Evolutionary conservation across 2,329 filamentous ascomycete genomes (phyloP), one percentile per base, ranked within the genome.

Genomic region (Cytospora piceicola): DNA sequence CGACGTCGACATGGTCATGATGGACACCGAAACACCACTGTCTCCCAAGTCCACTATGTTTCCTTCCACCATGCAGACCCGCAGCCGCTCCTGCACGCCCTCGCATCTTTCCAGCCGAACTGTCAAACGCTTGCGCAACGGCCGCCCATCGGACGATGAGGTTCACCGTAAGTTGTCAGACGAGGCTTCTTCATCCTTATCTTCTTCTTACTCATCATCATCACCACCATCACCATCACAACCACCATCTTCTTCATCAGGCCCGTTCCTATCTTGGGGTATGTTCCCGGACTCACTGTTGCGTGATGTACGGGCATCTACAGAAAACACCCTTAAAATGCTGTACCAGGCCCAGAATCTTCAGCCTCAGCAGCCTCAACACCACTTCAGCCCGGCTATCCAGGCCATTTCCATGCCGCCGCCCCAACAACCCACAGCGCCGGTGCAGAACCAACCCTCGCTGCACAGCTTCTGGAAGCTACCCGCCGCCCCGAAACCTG

Each of bases 401-500:
- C 22, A 53, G 51, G 57, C 62, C 29, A 56, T 72, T 20, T 36
- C 42, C n/a, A 54, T 65, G 54, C 56, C 24, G 62, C 34, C 22
- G 53, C 36, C 61, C 59, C 42, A 72, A 34, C 51, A 68, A 64
- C 22, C 69, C 11, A 34, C 71, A 61, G 59, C 51, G 49, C 70
- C 27, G 58, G 57, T n/a, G 29, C 66, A 64, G 58, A 73, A 63
- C 27, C 86, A 88, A 72, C 77, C 80, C 4, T 87, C 83, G 0
- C 77, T 89, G 0, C 85, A 89, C 73, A 83, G 78, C 51, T 89
- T 88, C 76, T 90, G 85, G 85, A 80, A 81, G n/a, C 79, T 88
- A 17, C 80, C 78, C 1, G 77, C 78, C 0, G 73, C 76, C 0
- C 73, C 80, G 6, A 68, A 70, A 15, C 71, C 72, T 69, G 75